Conservation (phyloP, 148 eudicot species). For the Amaranthus palmeri region DNA sequence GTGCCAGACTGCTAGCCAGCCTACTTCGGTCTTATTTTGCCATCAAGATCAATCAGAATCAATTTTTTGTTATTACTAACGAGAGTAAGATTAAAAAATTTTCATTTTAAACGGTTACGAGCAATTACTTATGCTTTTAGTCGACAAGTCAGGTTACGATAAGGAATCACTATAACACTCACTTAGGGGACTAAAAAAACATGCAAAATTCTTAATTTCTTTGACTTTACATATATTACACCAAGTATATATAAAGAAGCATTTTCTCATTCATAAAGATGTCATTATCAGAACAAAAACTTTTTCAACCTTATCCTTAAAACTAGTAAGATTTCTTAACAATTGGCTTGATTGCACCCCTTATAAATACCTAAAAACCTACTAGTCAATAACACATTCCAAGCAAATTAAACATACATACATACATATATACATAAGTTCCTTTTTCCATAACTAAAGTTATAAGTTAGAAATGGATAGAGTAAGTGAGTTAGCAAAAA, state of each 20-base stretch:
- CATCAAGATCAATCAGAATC: too few species aligned
- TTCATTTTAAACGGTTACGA: too few species aligned
- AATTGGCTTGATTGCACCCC: not conserved
- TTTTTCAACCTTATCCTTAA: conserved; percentile 24
- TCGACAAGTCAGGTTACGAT: too few species aligned
- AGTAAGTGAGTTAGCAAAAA: conserved; percentile 27
- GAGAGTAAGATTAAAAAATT: too few species aligned
- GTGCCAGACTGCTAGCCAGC: too few species aligned
- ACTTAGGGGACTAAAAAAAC: not conserved
- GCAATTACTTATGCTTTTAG: too few species aligned
- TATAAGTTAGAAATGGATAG: conserved; percentile 18
- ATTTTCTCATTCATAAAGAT: not conserved
- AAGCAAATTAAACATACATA: not conserved
- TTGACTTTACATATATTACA: not conserved
- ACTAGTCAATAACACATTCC: conserved; percentile 14
- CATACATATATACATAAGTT: not conserved
- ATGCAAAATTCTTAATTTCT: not conserved
- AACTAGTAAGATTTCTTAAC: conserved; percentile 3
- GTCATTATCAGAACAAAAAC: conserved; percentile 15
- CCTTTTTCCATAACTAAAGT: not conserved
- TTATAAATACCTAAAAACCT: conserved; percentile 20
- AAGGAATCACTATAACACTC: too few species aligned
- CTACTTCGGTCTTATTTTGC: too few species aligned
- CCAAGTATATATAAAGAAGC: not conserved
- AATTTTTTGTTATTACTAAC: too few species aligned